Conservation (phyloP, 768 basidiomycete species). For the Termitomyces eurrhizus region DNA sequence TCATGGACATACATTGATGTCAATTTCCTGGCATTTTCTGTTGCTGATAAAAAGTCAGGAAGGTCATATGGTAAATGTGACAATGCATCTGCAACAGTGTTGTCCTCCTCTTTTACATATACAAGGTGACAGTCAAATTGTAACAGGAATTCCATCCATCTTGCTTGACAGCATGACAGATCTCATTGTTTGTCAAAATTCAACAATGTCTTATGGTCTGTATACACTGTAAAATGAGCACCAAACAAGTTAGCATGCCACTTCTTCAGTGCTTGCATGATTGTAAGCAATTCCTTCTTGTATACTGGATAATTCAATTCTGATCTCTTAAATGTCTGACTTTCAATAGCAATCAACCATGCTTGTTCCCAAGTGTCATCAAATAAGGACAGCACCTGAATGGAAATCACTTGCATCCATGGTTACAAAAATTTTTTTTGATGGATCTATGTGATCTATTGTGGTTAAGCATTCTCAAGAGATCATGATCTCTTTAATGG, state of each 20-base stretch:
- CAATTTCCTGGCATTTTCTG: neutral
- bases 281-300: too few species aligned
- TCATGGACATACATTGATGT: neutral
- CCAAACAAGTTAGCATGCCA: neutral
- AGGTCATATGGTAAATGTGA: constrained; percentile 16
- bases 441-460: neutral
- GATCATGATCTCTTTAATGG: neutral
- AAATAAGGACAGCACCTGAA: neutral
- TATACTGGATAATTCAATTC: neutral
- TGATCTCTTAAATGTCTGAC: neutral
- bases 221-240: neutral
- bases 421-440: neutral
- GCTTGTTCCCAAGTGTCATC: neutral
- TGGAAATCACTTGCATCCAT: neutral
- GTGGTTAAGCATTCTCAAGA: neutral
- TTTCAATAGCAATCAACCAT: neutral
- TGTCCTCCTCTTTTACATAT: constrained; percentile 31
- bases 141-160: neutral
- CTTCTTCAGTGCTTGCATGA: neutral
- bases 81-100: constrained; percentile 31
- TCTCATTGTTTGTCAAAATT: neutral
- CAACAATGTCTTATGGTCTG: too few species aligned
- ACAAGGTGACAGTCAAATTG: constrained; percentile 31
- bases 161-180: neutral
- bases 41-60: too few species aligned